A percentile compares a stretch with the other conserved stretches of the same genome.
phyloP scores from a whole-genome alignment of 805 yeast genomes.

The Kurtzmaniella cleridarum region DNA sequence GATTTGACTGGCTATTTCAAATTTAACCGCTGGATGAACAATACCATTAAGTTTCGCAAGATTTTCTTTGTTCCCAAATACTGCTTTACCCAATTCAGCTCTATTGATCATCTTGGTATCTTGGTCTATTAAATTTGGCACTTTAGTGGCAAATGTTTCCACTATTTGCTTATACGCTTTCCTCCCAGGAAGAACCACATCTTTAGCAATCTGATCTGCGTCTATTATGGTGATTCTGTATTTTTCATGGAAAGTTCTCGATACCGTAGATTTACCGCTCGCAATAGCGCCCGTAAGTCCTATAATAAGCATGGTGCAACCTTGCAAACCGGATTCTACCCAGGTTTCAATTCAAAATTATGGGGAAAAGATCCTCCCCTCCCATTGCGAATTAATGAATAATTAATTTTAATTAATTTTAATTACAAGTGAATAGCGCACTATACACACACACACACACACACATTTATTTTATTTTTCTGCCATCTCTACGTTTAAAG shows the following conservation, averaged over 20 bases:
- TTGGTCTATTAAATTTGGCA: conserved; percentile 44
- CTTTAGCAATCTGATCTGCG: conserved; percentile 85
- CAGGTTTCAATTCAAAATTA: too few species aligned
- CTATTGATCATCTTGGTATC: conserved; percentile 54
- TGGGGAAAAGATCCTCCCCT: too few species aligned
- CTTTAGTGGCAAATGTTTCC: conserved; percentile 46
- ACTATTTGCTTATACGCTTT: conserved; percentile 66
- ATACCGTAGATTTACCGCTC: conserved; percentile 92
- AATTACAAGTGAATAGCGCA: too few species aligned
- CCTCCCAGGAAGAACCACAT: conserved; percentile 78
- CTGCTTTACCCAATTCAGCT: conserved; percentile 67
- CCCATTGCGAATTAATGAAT: too few species aligned
- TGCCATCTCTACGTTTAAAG: too few species aligned
- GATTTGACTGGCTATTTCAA: conserved; percentile 56
- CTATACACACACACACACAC: too few species aligned
- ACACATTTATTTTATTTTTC: too few species aligned
- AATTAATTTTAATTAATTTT: too few species aligned
- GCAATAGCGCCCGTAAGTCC: conserved; percentile 99
- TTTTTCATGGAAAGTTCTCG: conserved; percentile 47
- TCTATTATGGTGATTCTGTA: conserved; percentile 64
- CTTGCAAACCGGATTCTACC: too few species aligned
- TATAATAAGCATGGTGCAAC: conserved; percentile 62
- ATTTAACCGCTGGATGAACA: conserved; percentile 83
- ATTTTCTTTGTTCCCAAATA: conserved; percentile 63
- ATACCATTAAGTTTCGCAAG: conserved; percentile 61